Evolutionary conservation across 345 rosid genomes (phyloP).

Genomic region (Streptanthus diversifolius): DNA sequence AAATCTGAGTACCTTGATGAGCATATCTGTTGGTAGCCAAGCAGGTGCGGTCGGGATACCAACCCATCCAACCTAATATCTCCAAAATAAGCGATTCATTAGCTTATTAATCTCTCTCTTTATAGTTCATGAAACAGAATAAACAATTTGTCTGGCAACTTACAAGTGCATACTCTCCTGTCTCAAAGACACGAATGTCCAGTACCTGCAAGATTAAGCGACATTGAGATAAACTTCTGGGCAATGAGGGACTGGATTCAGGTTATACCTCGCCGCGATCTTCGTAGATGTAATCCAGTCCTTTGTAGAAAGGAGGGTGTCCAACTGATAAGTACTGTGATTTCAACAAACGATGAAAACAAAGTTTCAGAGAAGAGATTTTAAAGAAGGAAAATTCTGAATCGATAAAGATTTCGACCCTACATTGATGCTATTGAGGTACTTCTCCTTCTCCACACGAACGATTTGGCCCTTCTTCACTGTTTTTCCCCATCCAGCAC

Average conservation of each 20-base stretch:
- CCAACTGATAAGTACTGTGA: conserved; percentile 89
- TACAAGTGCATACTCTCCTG: conserved; percentile 93
- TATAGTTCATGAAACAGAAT: neutral
- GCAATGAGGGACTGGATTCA: neutral
- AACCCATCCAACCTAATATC: conserved; percentile 73
- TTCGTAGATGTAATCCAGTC: conserved; percentile 87
- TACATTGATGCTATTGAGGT: conserved; percentile 85
- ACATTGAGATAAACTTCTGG: neutral
- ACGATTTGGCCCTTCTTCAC: conserved; percentile 99
- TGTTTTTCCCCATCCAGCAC: conserved; percentile 36
- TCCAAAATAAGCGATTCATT: neutral
- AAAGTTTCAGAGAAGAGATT: neutral
- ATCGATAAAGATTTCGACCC: neutral
- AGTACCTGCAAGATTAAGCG: conserved; percentile 46
- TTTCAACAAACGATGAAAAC: neutral
- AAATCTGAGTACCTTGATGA: conserved; percentile 56
- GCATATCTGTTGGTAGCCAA: conserved; percentile 94
- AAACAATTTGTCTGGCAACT: conserved; percentile 33
- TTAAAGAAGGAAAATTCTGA: neutral
- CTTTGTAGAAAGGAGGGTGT: conserved; percentile 92
- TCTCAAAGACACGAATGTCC: conserved; percentile 83
- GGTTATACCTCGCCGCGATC: conserved; percentile 87
- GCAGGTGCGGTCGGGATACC: conserved; percentile 95
- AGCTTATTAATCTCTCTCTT: neutral
- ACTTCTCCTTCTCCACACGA: conserved; percentile 94